Evolutionary conservation across 306 rosid genomes (phyloP).

Genomic region (Prunus kanzakura): DNA sequence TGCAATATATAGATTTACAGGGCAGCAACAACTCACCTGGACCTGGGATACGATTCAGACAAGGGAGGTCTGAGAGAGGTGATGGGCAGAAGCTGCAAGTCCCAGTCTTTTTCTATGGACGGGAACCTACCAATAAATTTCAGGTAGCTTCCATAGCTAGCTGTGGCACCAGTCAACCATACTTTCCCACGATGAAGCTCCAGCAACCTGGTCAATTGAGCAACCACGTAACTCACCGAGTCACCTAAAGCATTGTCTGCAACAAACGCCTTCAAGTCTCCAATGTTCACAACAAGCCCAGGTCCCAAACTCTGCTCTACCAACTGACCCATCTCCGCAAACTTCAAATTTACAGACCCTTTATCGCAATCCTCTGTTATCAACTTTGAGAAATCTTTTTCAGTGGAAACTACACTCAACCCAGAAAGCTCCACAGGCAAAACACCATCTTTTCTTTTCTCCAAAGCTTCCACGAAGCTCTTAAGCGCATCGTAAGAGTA

Average conservation of each 20-base stretch:
- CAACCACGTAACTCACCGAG: conserved; percentile 37
- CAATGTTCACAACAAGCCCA: conserved; percentile 68
- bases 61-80: conserved; percentile 61
- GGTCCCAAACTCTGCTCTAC: conserved; percentile 53
- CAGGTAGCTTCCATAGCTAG: conserved; percentile 72
- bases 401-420: conserved; percentile 44
- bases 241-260: conserved; percentile 27
- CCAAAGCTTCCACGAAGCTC: conserved; percentile 46
- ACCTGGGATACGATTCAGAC: conserved; percentile 62
- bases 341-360: conserved; percentile 27
- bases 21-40: conserved; percentile 41
- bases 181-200: conserved; percentile 49
- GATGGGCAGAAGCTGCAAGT: conserved; percentile 81
- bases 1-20: background rate
- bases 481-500: conserved; percentile 57
- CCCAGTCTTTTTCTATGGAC: conserved; percentile 81
- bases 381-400: conserved; percentile 39
- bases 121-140: conserved; percentile 65
- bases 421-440: conserved; percentile 58
- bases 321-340: conserved; percentile 37
- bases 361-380: conserved; percentile 29
- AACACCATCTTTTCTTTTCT: conserved; percentile 41
- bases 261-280: conserved; percentile 68
- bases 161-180: conserved; percentile 73
- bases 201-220: conserved; percentile 46